These are phyloP conservation scores for Populus tremula DNA, from an alignment of 345 rosid genomes.

Conservation along the genomic window DNA sequence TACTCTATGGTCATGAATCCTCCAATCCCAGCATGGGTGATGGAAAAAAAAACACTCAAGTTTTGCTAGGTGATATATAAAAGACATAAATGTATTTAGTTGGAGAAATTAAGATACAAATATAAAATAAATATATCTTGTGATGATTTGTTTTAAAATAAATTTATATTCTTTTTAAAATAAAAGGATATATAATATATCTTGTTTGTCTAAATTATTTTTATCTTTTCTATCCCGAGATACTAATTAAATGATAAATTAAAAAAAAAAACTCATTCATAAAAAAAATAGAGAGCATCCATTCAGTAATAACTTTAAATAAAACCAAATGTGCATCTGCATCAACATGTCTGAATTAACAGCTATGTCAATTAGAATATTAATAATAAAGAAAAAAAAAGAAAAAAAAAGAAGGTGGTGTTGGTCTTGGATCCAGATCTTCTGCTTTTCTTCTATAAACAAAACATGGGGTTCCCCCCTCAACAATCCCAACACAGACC, in stretches of 20 bases:
- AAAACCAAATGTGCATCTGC: conserved; percentile 22
- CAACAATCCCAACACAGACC: conserved; percentile 44
- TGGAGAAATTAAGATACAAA: too few species aligned
- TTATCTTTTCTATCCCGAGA: too few species aligned
- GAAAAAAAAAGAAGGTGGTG: conserved; percentile 27
- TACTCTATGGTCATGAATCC: too few species aligned
- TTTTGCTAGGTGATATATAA: too few species aligned
- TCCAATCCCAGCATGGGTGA: too few species aligned
- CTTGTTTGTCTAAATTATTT: too few species aligned
- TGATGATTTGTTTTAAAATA: too few species aligned
- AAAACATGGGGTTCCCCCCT: conserved; percentile 76
- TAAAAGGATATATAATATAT: too few species aligned
- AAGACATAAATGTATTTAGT: too few species aligned
- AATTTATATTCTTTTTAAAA: too few species aligned
- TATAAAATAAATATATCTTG: too few species aligned
- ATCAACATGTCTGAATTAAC: conserved; percentile 32
- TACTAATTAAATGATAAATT: not conserved
- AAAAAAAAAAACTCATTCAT: conserved; percentile 1
- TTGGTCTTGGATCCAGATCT: conserved; percentile 68
- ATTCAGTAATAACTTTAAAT: not conserved
- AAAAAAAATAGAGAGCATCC: not conserved
- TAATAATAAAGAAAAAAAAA: conserved; percentile 14
- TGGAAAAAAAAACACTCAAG: too few species aligned
- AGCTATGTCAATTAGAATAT: conserved; percentile 10
- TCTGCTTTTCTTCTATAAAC: conserved; percentile 62